A percentile compares a stretch with the other conserved stretches of the same genome.
Conservation (phyloP, 768 basidiomycete species). For the Pleurotus platypus region DNA sequence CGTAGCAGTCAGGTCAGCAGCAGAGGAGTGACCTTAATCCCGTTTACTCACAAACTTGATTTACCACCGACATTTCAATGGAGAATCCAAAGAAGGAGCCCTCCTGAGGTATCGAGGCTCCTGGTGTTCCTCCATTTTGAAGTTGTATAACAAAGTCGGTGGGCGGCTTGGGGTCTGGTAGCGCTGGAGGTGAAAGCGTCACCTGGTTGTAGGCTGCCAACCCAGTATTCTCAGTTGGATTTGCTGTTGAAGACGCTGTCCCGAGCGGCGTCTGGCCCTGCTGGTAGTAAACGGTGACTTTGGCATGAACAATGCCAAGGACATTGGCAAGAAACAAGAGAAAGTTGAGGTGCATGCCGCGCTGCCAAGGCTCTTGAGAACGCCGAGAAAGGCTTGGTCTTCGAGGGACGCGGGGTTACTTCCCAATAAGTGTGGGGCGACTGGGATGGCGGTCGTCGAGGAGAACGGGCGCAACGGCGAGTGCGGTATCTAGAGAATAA, state of each 20-base stretch:
- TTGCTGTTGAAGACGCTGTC: conserved; percentile 22
- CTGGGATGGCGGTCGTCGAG: background rate
- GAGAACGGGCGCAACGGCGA: background rate
- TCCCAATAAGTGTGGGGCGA: background rate
- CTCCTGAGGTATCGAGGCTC: conserved; percentile 31
- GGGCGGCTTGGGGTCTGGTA: conserved; percentile 41
- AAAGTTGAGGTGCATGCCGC: conserved; percentile 3
- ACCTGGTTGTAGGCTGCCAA: conserved; percentile 54
- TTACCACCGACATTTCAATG: conserved; percentile 55
- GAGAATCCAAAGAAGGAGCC: conserved; percentile 56
- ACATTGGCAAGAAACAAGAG: conserved; percentile 6
- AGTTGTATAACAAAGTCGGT: conserved; percentile 46
- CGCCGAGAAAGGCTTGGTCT: conserved; percentile 5
- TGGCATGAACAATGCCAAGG: conserved; percentile 10
- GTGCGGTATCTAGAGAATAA: background rate
- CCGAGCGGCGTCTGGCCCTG: conserved; percentile 24
- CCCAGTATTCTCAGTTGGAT: conserved; percentile 41
- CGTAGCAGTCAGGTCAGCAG: background rate
- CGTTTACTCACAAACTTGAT: conserved; percentile 42
- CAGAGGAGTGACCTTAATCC: background rate
- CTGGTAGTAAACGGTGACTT: conserved; percentile 34
- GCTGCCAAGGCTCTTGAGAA: conserved; percentile 8
- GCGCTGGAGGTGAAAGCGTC: conserved; percentile 43
- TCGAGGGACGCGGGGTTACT: conserved; percentile 5
- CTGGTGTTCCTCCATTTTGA: conserved; percentile 25